Conservation (phyloP, 805 yeast species). For the Candida ipomoeae region DNA sequence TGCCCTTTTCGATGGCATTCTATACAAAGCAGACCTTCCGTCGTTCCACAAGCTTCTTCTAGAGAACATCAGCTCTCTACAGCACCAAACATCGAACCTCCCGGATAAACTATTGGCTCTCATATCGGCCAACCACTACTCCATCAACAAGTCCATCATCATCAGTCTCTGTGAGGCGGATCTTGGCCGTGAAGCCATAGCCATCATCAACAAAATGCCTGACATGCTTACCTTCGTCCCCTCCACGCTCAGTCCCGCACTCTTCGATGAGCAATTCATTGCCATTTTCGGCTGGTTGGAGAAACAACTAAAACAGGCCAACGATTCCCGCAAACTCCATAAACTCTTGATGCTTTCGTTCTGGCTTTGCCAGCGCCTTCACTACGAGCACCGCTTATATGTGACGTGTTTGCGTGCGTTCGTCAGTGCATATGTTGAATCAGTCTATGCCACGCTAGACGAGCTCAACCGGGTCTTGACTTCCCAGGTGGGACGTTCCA, state of each 20-base stretch:
- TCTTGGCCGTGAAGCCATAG: constrained; percentile 23
- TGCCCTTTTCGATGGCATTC: constrained; percentile 24
- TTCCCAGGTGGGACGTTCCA: background rate
- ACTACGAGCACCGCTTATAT: background rate
- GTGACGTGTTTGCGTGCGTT: constrained; percentile 8
- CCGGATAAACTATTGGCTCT: constrained; percentile 20
- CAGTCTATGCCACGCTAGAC: constrained; percentile 7
- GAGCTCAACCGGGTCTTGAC: constrained; percentile 1
- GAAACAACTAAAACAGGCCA: background rate
- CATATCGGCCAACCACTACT: constrained; percentile 22
- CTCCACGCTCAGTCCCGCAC: background rate
- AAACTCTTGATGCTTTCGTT: constrained; percentile 1
- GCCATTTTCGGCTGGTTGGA: constrained; percentile 7
- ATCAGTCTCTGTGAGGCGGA: constrained; percentile 26
- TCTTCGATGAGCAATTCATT: constrained; percentile 7
- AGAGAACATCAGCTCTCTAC: constrained; percentile 9
- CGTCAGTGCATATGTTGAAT: constrained; percentile 7
- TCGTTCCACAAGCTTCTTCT: constrained; percentile 22
- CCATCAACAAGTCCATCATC: constrained; percentile 25
- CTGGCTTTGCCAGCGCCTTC: constrained; percentile 3
- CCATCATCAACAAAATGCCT: constrained; percentile 20
- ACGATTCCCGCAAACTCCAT: background rate
- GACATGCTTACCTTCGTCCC: constrained; percentile 7
- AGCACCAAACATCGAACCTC: constrained; percentile 8
- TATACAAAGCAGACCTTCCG: constrained; percentile 31